Conservation (phyloP, 768 basidiomycete species). For the Tulasnella calospora region DNA sequence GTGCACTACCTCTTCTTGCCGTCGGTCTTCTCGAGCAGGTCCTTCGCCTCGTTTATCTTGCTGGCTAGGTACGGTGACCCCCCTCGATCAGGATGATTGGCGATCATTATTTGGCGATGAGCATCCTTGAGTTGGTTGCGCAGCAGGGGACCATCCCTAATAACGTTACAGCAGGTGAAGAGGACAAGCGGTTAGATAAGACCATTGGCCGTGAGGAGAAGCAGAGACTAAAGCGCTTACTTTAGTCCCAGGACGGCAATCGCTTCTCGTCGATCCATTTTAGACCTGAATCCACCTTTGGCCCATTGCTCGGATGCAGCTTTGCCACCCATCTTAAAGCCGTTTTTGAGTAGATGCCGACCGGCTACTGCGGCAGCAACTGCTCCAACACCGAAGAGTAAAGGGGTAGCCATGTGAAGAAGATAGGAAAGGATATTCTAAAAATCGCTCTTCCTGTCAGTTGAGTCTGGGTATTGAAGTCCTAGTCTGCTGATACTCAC, state of each 20-base stretch:
- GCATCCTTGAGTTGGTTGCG: conserved; percentile 84
- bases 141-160: conserved; percentile 76
- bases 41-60: conserved; percentile 99
- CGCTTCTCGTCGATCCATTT: conserved; percentile 96
- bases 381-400: conserved; percentile 71
- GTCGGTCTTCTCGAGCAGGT: conserved; percentile 77
- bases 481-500: neutral
- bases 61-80: conserved; percentile 97
- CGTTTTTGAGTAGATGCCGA: conserved; percentile 61
- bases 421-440: neutral
- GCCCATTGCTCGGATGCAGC: conserved; percentile 73
- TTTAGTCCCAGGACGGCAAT: conserved; percentile 85
- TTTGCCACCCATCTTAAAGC: conserved; percentile 50
- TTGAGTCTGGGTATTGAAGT: neutral
- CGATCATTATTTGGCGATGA: conserved; percentile 93
- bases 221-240: conserved; percentile 48
- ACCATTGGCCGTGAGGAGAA: conserved; percentile 5
- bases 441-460: neutral
- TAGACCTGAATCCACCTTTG: conserved; percentile 89
- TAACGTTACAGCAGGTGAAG: neutral
- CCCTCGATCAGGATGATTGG: conserved; percentile 97
- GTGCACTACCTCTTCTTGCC: conserved; percentile 24
- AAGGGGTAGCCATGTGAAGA: conserved; percentile 64
- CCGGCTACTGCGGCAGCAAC: conserved; percentile 72
- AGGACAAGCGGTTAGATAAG: neutral